phyloP scores from a whole-genome alignment of 1,139 yeast genomes.

The Taiozyma onychis region DNA sequence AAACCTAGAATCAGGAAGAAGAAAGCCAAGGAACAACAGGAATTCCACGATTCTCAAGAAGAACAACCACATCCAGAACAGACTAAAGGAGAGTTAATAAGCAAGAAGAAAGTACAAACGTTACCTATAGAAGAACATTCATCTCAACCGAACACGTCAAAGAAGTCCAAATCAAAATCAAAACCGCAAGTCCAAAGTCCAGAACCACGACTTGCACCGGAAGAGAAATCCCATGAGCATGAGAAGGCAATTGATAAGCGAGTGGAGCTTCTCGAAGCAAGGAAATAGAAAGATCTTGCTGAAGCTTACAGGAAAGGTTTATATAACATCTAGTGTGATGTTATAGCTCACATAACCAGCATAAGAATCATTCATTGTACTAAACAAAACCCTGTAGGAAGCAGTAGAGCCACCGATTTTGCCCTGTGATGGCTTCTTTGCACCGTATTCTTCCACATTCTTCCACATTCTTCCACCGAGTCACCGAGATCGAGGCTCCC shows the following conservation, averaged over 20 bases:
- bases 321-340: background rate
- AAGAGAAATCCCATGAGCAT: background rate
- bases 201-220: background rate
- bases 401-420: no score
- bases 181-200: background rate
- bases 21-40: background rate
- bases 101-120: background rate
- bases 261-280: background rate
- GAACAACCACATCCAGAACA: background rate
- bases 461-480: no score
- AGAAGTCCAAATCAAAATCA: background rate
- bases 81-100: background rate
- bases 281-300: background rate
- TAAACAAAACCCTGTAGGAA: no score
- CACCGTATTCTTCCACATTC: no score
- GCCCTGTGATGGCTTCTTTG: no score
- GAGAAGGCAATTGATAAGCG: background rate
- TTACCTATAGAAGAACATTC: background rate
- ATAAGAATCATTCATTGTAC: background rate
- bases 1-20: background rate
- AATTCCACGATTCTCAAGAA: background rate
- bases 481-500: no score
- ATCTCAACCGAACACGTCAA: background rate
- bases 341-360: background rate
- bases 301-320: background rate